A percentile compares a stretch with the other conserved stretches of the same genome.
phyloP scores from a whole-genome alignment of 2,329 filamentous ascomycete genomes.

The Aspergillus eucalypticola region DNA sequence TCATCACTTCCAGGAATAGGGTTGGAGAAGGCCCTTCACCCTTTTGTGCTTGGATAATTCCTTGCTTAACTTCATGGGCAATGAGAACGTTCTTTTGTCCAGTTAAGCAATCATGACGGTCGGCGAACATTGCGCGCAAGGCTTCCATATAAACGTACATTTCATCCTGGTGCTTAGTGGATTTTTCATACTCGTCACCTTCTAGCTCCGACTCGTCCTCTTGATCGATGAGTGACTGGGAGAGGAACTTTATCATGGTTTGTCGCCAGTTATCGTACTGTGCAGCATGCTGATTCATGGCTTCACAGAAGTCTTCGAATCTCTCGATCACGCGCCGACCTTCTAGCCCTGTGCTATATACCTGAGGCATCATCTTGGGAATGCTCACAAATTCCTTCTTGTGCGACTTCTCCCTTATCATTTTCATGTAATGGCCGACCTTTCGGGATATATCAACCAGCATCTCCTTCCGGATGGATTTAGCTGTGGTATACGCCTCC shows the following conservation, averaged over 20 bases:
- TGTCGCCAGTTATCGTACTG: slow-evolving; percentile 74
- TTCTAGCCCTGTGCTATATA: slow-evolving; percentile 69
- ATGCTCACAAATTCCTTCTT: slow-evolving; percentile 62
- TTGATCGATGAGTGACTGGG: slow-evolving; percentile 77
- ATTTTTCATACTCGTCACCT: slow-evolving; percentile 87
- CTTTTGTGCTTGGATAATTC: slow-evolving; percentile 60
- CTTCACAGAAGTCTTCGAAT: slow-evolving; percentile 63
- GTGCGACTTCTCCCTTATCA: slow-evolving; percentile 56
- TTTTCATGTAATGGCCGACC: slow-evolving; percentile 64
- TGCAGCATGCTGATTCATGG: slow-evolving; percentile 71
- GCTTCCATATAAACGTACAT: slow-evolving; percentile 83
- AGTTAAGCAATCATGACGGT: slow-evolving; percentile 74
- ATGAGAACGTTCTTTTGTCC: slow-evolving; percentile 76
- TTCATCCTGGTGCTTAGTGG: slow-evolving; percentile 83
- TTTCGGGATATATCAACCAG: slow-evolving; percentile 60
- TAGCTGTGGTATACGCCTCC: slow-evolving; percentile 74
- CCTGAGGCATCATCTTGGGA: slow-evolving; percentile 58
- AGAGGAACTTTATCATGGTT: slow-evolving; percentile 68
- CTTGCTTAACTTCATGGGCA: slow-evolving; percentile 68
- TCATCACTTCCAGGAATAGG: slow-evolving; percentile 54
- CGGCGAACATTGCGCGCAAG: slow-evolving; percentile 72
- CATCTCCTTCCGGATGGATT: slow-evolving; percentile 74
- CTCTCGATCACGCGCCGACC: slow-evolving; percentile 65
- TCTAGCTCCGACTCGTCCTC: slow-evolving; percentile 74
- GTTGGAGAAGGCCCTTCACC: slow-evolving; percentile 72